These are phyloP conservation scores for Diaporthe helianthi DNA, from an alignment of 2,329 filamentous ascomycete species.

Conservation along the genomic window DNA sequence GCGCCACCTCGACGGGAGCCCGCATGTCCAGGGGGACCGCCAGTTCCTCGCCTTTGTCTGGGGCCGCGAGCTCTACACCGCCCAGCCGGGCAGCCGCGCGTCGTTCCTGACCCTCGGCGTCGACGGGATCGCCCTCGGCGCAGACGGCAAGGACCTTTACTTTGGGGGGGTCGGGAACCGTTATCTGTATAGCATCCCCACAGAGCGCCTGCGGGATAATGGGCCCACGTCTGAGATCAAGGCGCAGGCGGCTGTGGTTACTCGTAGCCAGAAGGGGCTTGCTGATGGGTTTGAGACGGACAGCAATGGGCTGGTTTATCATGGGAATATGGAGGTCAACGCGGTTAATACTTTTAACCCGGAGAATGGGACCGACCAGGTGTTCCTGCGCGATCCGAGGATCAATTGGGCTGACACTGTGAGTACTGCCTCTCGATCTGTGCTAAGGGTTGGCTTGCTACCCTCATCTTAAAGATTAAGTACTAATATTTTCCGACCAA, in stretches of 20 bases:
- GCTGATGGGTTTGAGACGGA: conserved; percentile 61
- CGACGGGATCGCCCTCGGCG: conserved; percentile 58
- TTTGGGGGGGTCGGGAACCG: conserved; percentile 53
- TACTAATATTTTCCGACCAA: neutral
- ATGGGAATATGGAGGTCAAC: conserved; percentile 58
- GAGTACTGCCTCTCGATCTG: conserved; percentile 10
- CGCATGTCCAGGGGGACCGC: conserved; percentile 48
- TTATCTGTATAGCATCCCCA: conserved; percentile 50
- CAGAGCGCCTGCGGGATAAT: conserved; percentile 49
- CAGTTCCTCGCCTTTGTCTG: conserved; percentile 57
- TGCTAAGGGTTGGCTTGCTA: neutral
- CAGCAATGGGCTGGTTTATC: conserved; percentile 55
- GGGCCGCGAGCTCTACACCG: conserved; percentile 54
- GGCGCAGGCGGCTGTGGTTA: conserved; percentile 50
- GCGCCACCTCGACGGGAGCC: conserved; percentile 54
- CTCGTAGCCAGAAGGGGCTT: conserved; percentile 54
- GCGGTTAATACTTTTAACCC: conserved; percentile 53
- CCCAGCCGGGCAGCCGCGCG: conserved; percentile 39
- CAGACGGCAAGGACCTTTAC: conserved; percentile 54
- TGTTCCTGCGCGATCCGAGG: conserved; percentile 51
- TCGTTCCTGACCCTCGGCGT: conserved; percentile 51
- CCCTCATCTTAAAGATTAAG: neutral
- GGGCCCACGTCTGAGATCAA: conserved; percentile 48
- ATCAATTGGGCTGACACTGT: conserved; percentile 57
- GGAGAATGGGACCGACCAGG: conserved; percentile 45